Evolutionary conservation across 495 filamentous ascomycete species (phyloP).

Genomic region (Corynascus novoguineensis): DNA sequence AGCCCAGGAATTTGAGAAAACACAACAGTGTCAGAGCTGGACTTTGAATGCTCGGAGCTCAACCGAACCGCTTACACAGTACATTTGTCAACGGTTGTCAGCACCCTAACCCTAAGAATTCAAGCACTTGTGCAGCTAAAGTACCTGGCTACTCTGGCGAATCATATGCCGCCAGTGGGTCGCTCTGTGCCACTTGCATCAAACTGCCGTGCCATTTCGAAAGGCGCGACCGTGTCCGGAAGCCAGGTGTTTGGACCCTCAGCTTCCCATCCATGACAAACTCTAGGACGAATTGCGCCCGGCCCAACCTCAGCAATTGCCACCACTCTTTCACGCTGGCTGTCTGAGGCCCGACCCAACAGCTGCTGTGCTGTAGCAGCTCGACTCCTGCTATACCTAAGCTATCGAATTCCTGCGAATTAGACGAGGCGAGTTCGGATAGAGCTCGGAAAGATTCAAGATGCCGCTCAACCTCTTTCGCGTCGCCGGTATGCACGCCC

Average conservation of each 20-base stretch:
- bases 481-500: conserved; percentile 59
- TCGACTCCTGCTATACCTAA: conserved; percentile 1
- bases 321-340: not conserved
- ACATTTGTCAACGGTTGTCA: too few relatives aligned
- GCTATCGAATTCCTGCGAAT: not conserved
- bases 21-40: too few relatives aligned
- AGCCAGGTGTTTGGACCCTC: conserved; percentile 5
- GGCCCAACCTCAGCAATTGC: not conserved
- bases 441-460: conserved; percentile 8
- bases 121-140: not conserved
- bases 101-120: not conserved
- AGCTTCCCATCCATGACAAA: not conserved
- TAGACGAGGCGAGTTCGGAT: not conserved
- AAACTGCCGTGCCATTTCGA: not conserved
- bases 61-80: too few relatives aligned
- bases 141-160: not conserved
- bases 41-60: too few relatives aligned
- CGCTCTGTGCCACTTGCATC: not conserved
- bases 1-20: not conserved
- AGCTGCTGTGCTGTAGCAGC: conserved; percentile 3
- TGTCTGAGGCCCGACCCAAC: not conserved
- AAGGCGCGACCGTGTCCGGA: conserved; percentile 40
- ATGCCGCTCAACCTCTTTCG: conserved; percentile 83
- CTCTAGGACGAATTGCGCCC: not conserved
- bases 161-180: conserved; percentile 9